These are phyloP conservation scores for Talaromyces piceae DNA, from an alignment of 2,329 filamentous ascomycete genomes.

Conservation along the genomic window DNA sequence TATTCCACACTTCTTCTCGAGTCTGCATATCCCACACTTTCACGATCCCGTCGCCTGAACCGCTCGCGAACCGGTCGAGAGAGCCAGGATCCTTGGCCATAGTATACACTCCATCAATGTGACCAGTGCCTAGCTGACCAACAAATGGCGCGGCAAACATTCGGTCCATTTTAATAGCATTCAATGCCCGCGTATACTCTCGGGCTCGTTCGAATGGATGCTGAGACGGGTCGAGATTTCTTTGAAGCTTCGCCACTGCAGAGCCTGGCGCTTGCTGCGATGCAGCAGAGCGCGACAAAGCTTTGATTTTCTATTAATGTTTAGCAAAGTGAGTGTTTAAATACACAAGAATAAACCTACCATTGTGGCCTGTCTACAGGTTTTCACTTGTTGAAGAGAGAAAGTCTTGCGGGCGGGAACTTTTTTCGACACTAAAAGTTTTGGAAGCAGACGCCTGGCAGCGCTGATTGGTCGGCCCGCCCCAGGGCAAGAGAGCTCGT, in stretches of 20 bases:
- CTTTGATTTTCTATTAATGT: constrained; percentile 48
- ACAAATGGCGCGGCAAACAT: constrained; percentile 86
- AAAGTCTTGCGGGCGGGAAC: background rate
- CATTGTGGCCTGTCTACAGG: background rate
- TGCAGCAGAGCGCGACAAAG: constrained; percentile 39
- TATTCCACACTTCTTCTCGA: constrained; percentile 66
- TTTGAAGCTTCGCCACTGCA: constrained; percentile 37
- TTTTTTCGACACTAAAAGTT: constrained; percentile 8
- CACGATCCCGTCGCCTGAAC: constrained; percentile 83
- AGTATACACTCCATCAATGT: constrained; percentile 83
- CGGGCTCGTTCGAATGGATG: constrained; percentile 87
- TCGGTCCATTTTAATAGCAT: constrained; percentile 86
- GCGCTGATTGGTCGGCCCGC: constrained; percentile 8
- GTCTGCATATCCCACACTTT: constrained; percentile 84
- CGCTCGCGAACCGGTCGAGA: constrained; percentile 68
- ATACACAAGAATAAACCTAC: background rate
- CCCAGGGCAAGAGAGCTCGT: constrained; percentile 3
- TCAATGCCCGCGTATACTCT: constrained; percentile 71
- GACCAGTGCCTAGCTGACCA: constrained; percentile 76
- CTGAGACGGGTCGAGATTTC: constrained; percentile 67
- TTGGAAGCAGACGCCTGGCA: background rate
- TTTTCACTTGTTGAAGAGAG: background rate
- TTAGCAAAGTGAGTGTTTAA: background rate
- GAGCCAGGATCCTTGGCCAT: constrained; percentile 73
- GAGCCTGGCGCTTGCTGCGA: constrained; percentile 43